Percentiles rank a stretch among this genome's conserved stretches.
phyloP scores from a whole-genome alignment of 768 basidiomycete genomes.

The Tephrocybe sp. region DNA sequence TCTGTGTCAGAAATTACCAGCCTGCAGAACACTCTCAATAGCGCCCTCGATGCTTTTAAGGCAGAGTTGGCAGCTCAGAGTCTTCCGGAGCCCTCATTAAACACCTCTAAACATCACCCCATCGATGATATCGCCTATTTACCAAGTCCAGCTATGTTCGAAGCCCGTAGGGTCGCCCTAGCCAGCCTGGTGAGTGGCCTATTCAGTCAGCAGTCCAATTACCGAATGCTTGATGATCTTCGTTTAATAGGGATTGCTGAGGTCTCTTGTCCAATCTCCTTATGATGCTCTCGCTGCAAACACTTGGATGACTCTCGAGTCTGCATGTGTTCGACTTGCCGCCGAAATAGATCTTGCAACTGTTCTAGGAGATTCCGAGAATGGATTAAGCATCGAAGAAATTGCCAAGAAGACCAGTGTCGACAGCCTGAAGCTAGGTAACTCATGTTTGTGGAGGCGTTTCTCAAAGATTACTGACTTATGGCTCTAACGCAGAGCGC shows the following conservation, averaged over 20 bases:
- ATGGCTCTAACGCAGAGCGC: constrained; percentile 23
- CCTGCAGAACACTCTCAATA: constrained; percentile 38
- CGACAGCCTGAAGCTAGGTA: constrained; percentile 34
- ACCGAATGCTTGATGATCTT: background rate
- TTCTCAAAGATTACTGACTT: background rate
- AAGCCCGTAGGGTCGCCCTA: constrained; percentile 33
- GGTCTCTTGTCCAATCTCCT: constrained; percentile 34
- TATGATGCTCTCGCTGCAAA: constrained; percentile 35
- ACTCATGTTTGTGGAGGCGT: background rate
- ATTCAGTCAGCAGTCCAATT: background rate
- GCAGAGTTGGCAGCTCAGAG: constrained; percentile 34
- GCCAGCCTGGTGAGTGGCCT: constrained; percentile 29
- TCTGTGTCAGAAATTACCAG: constrained; percentile 37
- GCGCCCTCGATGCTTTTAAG: constrained; percentile 37
- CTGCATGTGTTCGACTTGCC: constrained; percentile 31
- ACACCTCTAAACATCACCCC: constrained; percentile 34
- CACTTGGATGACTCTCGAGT: constrained; percentile 33
- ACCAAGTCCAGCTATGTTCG: constrained; percentile 35
- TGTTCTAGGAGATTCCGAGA: constrained; percentile 33
- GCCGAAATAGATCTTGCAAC: constrained; percentile 34
- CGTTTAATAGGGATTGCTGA: constrained; percentile 29
- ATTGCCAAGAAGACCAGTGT: constrained; percentile 33
- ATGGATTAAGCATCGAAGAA: constrained; percentile 31
- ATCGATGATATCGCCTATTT: constrained; percentile 36
- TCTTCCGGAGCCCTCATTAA: constrained; percentile 34